These are phyloP conservation scores for Elsinoe necatrix DNA, from an alignment of 2,329 filamentous ascomycete species.

Conservation along the genomic window DNA sequence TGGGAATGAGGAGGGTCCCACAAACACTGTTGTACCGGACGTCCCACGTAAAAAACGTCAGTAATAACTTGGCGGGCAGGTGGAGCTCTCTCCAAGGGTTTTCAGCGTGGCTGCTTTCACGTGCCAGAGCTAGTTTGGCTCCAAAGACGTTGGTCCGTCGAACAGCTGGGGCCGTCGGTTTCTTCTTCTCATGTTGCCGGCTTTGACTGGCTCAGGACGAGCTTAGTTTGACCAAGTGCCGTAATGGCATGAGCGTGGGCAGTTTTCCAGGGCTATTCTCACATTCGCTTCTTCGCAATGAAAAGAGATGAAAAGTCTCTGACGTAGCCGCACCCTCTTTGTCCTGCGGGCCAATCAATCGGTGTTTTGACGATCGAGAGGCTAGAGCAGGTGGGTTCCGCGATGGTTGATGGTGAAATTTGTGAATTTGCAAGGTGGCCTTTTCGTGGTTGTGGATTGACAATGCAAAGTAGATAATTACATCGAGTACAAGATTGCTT, in stretches of 20 bases:
- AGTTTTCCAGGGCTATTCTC: background rate
- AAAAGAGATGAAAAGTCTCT: conserved; percentile 1
- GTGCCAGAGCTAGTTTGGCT: conserved; percentile 1
- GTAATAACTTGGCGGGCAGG: conserved; percentile 5
- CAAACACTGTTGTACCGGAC: conserved; percentile 2
- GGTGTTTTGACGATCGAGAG: background rate
- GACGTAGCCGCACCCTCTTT: conserved; percentile 10
- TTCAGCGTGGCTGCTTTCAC: background rate
- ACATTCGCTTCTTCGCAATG: background rate
- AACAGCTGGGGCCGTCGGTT: conserved; percentile 11
- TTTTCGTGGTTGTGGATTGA: background rate
- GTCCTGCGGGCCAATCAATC: conserved; percentile 2
- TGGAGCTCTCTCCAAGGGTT: background rate
- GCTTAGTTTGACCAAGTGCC: background rate
- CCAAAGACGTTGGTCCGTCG: conserved; percentile 1
- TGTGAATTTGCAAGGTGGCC: no score
- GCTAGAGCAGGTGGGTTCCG: background rate
- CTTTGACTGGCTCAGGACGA: background rate
- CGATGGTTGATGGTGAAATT: no score
- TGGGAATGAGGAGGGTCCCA: background rate
- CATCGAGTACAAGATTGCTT: no score
- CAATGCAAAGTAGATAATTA: no score
- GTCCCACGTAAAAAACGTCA: conserved; percentile 12
- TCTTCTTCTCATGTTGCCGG: background rate
- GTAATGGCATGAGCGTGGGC: background rate